phyloP scores from a whole-genome alignment of 1,139 yeast genomes.

The Entelexis paramagnoliae region DNA sequence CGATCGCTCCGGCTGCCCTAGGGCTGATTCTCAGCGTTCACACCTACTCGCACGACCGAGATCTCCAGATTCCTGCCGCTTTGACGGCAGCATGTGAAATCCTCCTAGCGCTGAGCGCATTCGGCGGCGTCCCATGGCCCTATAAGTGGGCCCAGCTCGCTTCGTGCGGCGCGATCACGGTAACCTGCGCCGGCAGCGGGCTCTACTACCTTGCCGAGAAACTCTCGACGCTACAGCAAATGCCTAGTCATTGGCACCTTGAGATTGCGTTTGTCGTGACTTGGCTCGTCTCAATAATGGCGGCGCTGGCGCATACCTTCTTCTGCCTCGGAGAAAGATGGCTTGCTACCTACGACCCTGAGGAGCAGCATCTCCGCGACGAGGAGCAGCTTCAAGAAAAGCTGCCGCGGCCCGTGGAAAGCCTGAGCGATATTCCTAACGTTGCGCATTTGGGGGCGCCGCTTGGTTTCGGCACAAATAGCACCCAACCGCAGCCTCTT shows the following conservation, averaged over 20 bases:
- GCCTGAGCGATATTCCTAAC: background rate
- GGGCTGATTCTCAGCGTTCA: constrained; percentile 23
- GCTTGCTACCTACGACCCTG: constrained; percentile 4
- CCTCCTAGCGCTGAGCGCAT: constrained; percentile 1
- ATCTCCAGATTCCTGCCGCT: constrained; percentile 22
- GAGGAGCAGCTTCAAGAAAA: background rate
- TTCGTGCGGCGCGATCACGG: constrained; percentile 2
- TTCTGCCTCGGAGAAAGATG: constrained; percentile 17
- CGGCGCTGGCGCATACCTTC: background rate
- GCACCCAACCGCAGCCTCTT: background rate
- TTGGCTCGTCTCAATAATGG: constrained; percentile 16
- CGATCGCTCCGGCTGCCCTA: constrained; percentile 21
- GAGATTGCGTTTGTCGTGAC: constrained; percentile 14
- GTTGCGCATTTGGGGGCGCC: background rate
- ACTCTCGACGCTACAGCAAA: background rate
- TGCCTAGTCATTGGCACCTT: background rate
- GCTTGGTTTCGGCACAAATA: background rate
- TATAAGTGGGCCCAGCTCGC: constrained; percentile 15
- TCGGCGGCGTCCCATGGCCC: constrained; percentile 21
- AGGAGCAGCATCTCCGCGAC: background rate
- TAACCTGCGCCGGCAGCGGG: constrained; percentile 17
- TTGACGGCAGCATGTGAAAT: constrained; percentile 15
- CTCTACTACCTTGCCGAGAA: constrained; percentile 20
- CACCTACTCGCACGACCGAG: constrained; percentile 13
- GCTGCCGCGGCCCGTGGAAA: background rate